These are phyloP conservation scores for Pezicula rhizophila DNA, from an alignment of 2,329 filamentous ascomycete species.

Conservation along the genomic window DNA sequence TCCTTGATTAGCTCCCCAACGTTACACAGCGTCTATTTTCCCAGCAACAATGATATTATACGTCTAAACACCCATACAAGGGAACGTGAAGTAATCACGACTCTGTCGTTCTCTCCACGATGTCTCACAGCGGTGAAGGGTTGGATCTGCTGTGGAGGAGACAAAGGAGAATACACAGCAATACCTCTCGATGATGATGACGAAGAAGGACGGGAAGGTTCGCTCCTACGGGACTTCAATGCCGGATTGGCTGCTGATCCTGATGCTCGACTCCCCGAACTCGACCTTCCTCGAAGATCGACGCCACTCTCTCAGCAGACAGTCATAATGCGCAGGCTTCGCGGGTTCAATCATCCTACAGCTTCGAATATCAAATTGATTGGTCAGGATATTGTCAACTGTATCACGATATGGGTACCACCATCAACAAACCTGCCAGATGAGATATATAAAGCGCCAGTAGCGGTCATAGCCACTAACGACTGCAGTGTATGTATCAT, in stretches of 20 bases:
- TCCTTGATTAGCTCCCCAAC: constrained; percentile 82
- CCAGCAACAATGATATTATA: constrained; percentile 66
- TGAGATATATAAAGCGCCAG: constrained; percentile 41
- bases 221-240: constrained; percentile 1
- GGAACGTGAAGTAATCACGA: constrained; percentile 67
- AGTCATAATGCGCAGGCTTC: constrained; percentile 10
- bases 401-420: constrained; percentile 58
- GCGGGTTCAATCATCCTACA: constrained; percentile 7
- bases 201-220: constrained; percentile 1
- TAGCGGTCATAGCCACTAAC: constrained; percentile 83
- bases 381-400: constrained; percentile 58
- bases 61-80: constrained; percentile 62
- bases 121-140: constrained; percentile 82
- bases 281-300: constrained; percentile 26
- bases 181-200: constrained; percentile 19
- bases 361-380: constrained; percentile 47
- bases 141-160: constrained; percentile 87
- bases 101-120: constrained; percentile 68
- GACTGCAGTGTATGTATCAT: constrained; percentile 86
- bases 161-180: constrained; percentile 71
- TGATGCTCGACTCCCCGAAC: constrained; percentile 50
- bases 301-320: constrained; percentile 2
- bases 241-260: constrained; percentile 35
- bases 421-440: constrained; percentile 27
- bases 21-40: constrained; percentile 77